Base-by-base conservation (phyloP, 2,329 filamentous ascomycete genomes). In the Thelonectria rubi region DNA sequence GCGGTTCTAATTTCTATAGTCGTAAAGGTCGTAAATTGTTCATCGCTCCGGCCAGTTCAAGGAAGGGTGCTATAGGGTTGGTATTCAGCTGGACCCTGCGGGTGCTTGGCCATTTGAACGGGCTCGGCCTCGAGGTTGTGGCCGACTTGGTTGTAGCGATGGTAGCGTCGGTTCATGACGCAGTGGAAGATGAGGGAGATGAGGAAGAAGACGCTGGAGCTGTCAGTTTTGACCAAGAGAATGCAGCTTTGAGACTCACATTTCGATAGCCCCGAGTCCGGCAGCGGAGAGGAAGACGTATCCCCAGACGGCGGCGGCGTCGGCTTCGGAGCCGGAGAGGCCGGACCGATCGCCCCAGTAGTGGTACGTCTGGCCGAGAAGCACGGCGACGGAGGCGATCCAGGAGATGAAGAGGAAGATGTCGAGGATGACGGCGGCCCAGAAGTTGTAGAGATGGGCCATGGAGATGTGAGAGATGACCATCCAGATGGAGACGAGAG, bases 351-450 rank as follows among this genome's bases (percentile, higher is more conserved):
- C 49, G 54, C 74, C 46, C 54, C 54, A 71, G 8, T 67, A 58
- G 3, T 69, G 49, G 2, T 74, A 73, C 11, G 78, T 74, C 43
- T 77, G 67, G n/a, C 64, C 46, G 7, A 80, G 80, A 6, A 80
- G 70, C 11, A 81, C 65, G 10, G 76, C 79, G 42, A 83, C 80
- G 1, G 79, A 76, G 52, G 74, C 66, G 34, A 84, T 73, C 85
- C 84, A 88, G 70, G 87, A 82, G 57, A 88, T 60, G 51, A 83
- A 69, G 30, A 83, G 78, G 55, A 83, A 77, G 14, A 82, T 77
- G 65, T 87, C 84, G 32, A 87, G 74, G 15, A 74, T 76, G 3
- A 87, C 71, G 7, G 83, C 76, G 20, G 81, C 81, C 80, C 82
- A 86, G 72, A 82, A 83, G 71, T 86, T 87, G 72, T 82, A 85